Evolutionary conservation across 768 basidiomycete species (phyloP), one percentile per base, ranked within the genome.

Genomic region (Phanerochaete carnosa): DNA sequence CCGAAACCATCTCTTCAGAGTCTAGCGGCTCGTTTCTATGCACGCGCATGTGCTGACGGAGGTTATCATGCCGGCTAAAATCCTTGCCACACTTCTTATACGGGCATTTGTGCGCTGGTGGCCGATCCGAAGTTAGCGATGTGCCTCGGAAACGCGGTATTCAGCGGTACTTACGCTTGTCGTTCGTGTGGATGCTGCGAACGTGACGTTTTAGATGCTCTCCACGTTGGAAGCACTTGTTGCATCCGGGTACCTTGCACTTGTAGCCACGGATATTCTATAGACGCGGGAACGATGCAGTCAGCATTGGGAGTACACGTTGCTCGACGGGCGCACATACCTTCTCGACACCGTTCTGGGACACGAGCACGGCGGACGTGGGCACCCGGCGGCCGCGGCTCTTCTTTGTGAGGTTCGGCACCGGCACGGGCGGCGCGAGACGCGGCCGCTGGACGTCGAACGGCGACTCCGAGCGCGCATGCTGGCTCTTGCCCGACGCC

Each of bases 131-230:
- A 47, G 54, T 66, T 32, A 65, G 62, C 54, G 29, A 11, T 47
- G 25, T 25, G 49, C 7, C 13, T 50, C 65, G 30, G 60, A 57
- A 33, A 43, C 28, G 1, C 53, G 39, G 54, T 63, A 66, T 50
- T 60, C 3, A 26, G 54, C 5, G 49, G 15, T 22, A 83, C 92
- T 73, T 69, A 95, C 94, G 94, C 78, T 93, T 94, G 72, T 95
- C 93, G 73, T 94, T 84, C 25, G 94, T 94, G 74, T 95, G 94
- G 57, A 95, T 93, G 68, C 88, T 89, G 65, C 92, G 76, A 43
- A 95, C 83, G 72, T 95, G 94, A 63, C 94, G 79, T 79, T 95
- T 95, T 64, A 96, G 75, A 72, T 96, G 94, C 74, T 96, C 94
- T 23, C 89, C 89, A 30, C 94, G 81, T 35, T 88, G 87, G 73